Base-by-base conservation (phyloP, 2,329 filamentous ascomycete genomes). In the Sporothrix euskadiensis region DNA sequence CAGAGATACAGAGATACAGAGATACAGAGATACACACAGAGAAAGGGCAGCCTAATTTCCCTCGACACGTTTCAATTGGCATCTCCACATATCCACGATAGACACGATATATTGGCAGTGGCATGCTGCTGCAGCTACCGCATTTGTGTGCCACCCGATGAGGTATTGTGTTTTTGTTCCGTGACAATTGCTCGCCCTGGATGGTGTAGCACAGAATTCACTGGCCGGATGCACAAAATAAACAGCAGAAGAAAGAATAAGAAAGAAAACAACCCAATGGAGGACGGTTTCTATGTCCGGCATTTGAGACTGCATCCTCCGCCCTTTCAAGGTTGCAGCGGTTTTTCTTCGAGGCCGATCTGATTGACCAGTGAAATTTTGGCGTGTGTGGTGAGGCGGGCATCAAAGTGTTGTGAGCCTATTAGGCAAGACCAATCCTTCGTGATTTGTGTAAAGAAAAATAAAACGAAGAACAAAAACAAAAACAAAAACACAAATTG, bases 21-120 rank as follows among this genome's bases (percentile, higher is more conserved):
- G 26, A 35, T 10, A n/a, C 12, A 44, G 59, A 47, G n/a, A 30
- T 10, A 65, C 35, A n/a, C 35, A 22, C 14, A 39, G n/a, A 44
- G 35, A 52, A 26, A 39, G 52, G 68, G 35, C 52, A 47, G 68
- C 68, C 68, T 70, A 70, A 57, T 70, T 57, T 22, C n/a, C 35
- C n/a, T 57, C 12, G 52, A 59, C 68, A 57, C 68, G 54, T 71
- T 70, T 57, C 54, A 61, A 59, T 35, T 14, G 9, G 30, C 52
- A 56, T 26, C 52, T 56, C 52, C 19, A 56, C 22, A 26, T 49
- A 30, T 59, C 26, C 26, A 59, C 30, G 14, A 49, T 49, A 49
- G 44, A 49, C 44, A 49, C 12, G 14, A 56, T 56, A 22, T 56
- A 56, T 56, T 35, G 35, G 35, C 35, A 56, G 5, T 22, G n/a